These are phyloP conservation scores for Hortaea werneckii DNA, from an alignment of 2,329 filamentous ascomycete species.

Conservation along the genomic window DNA sequence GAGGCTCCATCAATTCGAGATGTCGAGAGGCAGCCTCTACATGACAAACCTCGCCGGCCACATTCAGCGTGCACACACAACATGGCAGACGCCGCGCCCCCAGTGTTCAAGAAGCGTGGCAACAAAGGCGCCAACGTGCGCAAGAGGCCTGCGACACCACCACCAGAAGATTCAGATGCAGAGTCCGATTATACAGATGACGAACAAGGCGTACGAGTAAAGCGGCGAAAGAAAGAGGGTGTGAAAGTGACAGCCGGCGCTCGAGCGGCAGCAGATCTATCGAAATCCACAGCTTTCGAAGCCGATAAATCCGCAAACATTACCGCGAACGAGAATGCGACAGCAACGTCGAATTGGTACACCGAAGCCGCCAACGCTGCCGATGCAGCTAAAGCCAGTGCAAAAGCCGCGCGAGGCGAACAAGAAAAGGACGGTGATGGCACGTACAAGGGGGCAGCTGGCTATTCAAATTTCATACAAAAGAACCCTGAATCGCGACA, in stretches of 20 bases:
- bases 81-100: conserved; percentile 29
- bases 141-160: conserved; percentile 71
- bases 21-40: too few species aligned
- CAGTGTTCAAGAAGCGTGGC: conserved; percentile 78
- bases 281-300: conserved; percentile 34
- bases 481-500: conserved; percentile 65
- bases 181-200: conserved; percentile 56
- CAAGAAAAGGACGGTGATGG: conserved; percentile 38
- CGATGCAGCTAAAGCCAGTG: conserved; percentile 8
- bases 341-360: conserved; percentile 81
- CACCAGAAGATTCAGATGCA: conserved; percentile 45
- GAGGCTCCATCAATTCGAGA: too few species aligned
- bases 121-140: conserved; percentile 67
- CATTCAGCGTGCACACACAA: too few species aligned
- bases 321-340: conserved; percentile 70
- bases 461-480: conserved; percentile 63
- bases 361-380: conserved; percentile 52
- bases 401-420: conserved; percentile 5
- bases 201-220: conserved; percentile 69
- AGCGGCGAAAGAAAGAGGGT: conserved; percentile 62
- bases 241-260: conserved; percentile 58
- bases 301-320: conserved; percentile 55
- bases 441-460: conserved; percentile 66
- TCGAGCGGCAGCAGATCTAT: conserved; percentile 24
- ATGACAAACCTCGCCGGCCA: too few species aligned